Evolutionary conservation across 768 basidiomycete species (phyloP).

Genomic region (Rubroboletus satanas): DNA sequence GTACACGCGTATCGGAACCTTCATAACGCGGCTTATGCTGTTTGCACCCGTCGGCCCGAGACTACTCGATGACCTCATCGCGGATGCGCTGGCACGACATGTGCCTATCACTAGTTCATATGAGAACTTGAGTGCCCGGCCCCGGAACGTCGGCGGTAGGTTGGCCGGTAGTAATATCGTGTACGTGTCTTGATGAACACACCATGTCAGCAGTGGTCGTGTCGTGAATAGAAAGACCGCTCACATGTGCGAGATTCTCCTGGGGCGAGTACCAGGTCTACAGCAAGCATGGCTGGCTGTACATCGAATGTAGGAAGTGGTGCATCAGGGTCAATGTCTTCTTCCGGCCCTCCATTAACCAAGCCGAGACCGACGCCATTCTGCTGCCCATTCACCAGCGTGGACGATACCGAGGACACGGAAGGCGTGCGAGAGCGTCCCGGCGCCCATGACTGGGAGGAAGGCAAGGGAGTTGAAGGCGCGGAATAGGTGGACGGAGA

Average conservation of each 20-base stretch:
- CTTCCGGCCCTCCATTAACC: slow-evolving; percentile 28
- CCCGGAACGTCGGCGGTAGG: slow-evolving; percentile 88
- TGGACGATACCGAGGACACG: slow-evolving; percentile 22
- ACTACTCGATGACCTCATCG: slow-evolving; percentile 28
- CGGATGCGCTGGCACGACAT: slow-evolving; percentile 54
- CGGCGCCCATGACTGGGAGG: slow-evolving; percentile 25
- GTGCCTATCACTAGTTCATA: slow-evolving; percentile 91
- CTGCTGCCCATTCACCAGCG: slow-evolving; percentile 2
- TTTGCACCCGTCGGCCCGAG: slow-evolving; percentile 37
- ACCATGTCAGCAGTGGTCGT: not conserved
- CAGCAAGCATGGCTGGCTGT: slow-evolving; percentile 82
- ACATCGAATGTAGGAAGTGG: slow-evolving; percentile 84
- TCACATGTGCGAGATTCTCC: slow-evolving; percentile 82
- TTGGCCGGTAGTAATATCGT: slow-evolving; percentile 67
- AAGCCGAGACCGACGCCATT: slow-evolving; percentile 33
- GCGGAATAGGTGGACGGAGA: slow-evolving; percentile 36
- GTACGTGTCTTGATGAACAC: slow-evolving; percentile 63
- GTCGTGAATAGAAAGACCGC: not conserved
- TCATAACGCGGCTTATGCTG: slow-evolving; percentile 74
- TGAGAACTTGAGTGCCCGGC: slow-evolving; percentile 77
- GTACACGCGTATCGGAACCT: slow-evolving; percentile 88
- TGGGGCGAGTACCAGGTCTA: slow-evolving; percentile 78
- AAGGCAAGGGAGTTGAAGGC: slow-evolving; percentile 19
- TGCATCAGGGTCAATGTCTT: slow-evolving; percentile 54
- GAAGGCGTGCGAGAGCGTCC: slow-evolving; percentile 21